Evolutionary conservation across 371 early-diverging fungal species (phyloP).

Genomic region (Mucor lusitanicus): DNA sequence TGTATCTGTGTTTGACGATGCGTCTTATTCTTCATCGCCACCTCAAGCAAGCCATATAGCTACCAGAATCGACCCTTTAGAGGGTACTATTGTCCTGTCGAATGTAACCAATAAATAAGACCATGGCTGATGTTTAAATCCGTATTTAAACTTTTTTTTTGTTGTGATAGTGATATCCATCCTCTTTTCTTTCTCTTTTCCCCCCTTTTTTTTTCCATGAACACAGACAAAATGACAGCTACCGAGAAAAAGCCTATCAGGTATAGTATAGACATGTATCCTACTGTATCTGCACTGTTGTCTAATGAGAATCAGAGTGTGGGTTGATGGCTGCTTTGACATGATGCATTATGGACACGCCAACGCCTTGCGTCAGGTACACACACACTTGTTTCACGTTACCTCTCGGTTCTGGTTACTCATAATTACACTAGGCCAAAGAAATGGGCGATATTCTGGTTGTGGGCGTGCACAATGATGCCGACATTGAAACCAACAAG

Average conservation of each 20-base stretch:
- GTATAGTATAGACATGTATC: constrained; percentile 6
- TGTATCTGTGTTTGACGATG: not conserved
- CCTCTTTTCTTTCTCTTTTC: not conserved
- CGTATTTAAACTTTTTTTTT: not conserved
- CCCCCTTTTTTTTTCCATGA: not conserved
- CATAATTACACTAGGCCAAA: constrained; percentile 55
- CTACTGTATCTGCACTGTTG: not conserved
- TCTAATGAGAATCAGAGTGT: constrained; percentile 50
- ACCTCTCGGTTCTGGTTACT: not conserved
- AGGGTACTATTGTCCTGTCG: not conserved
- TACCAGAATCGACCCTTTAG: not conserved
- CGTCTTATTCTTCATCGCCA: not conserved
- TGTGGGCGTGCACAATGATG: constrained; percentile 97
- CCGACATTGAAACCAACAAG: constrained; percentile 90
- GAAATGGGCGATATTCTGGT: constrained; percentile 91
- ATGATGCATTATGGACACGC: constrained; percentile 97
- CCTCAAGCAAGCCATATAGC: not conserved
- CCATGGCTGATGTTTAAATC: not conserved
- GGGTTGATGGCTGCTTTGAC: constrained; percentile 97
- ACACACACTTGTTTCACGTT: not conserved
- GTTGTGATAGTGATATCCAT: not conserved
- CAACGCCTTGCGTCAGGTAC: constrained; percentile 88
- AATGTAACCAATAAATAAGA: not conserved
- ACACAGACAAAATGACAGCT: not conserved
- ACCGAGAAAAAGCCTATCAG: constrained; percentile 28